Conservation (phyloP, 1,284 basidiomycete species). For the Porphyrellus sp. region DNA sequence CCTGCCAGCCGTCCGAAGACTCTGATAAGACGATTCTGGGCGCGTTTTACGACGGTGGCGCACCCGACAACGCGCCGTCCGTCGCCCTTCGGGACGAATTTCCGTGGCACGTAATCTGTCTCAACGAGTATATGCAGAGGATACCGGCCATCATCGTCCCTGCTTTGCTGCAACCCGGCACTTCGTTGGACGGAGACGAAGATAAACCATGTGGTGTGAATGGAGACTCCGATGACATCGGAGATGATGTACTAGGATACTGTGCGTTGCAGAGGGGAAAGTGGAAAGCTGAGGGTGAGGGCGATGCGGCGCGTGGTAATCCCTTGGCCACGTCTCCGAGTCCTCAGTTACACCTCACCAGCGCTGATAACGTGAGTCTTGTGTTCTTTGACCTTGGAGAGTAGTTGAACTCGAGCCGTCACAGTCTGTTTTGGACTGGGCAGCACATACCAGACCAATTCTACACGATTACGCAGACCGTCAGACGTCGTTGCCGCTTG, state of each 20-base stretch:
- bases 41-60: not conserved
- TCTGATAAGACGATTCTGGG: conserved; percentile 5
- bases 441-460: conserved; percentile 22
- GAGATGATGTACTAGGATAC: conserved; percentile 1
- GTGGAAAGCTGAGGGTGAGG: conserved; percentile 6
- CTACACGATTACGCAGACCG: conserved; percentile 32
- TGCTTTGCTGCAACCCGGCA: conserved; percentile 15
- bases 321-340: not conserved
- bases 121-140: not conserved
- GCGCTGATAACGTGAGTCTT: conserved; percentile 9
- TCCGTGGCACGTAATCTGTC: conserved; percentile 4
- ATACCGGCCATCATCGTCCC: conserved; percentile 22
- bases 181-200: not conserved
- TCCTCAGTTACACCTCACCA: conserved; percentile 1
- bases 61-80: conserved; percentile 14
- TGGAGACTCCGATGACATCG: not conserved
- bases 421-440: conserved; percentile 24
- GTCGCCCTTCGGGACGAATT: conserved; percentile 11
- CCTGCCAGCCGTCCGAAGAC: not conserved
- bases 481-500: conserved; percentile 26
- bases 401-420: not conserved
- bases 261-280: conserved; percentile 19
- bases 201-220: not conserved
- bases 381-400: no score
- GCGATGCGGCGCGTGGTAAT: not conserved